Evolutionary conservation across 2,329 filamentous ascomycete species (phyloP).

Genomic region (Tympanopsis confertula): DNA sequence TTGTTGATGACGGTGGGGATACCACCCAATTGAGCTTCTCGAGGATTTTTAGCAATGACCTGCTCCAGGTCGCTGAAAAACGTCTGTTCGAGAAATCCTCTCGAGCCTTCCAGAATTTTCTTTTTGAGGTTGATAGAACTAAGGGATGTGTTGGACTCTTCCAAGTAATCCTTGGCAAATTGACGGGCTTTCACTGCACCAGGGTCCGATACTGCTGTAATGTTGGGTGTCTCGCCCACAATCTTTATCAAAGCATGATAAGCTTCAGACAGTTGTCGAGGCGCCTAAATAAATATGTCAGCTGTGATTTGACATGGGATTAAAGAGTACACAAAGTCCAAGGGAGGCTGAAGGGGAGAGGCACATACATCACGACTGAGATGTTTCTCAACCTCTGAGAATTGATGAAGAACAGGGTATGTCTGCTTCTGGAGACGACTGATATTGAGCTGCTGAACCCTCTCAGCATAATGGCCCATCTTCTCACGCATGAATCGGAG

Average conservation of each 20-base stretch:
- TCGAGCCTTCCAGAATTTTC: slow-evolving; percentile 46
- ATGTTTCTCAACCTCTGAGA: slow-evolving; percentile 41
- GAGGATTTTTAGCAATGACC: slow-evolving; percentile 41
- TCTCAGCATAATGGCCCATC: slow-evolving; percentile 48
- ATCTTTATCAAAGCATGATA: slow-evolving; percentile 48
- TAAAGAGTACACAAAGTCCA: not conserved
- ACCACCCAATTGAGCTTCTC: slow-evolving; percentile 49
- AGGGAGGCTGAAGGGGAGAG: no score
- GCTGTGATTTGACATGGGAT: not conserved
- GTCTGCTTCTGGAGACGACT: slow-evolving; percentile 36
- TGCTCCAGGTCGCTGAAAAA: slow-evolving; percentile 42
- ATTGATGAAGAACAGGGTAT: slow-evolving; percentile 44
- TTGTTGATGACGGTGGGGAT: slow-evolving; percentile 48
- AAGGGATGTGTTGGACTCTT: slow-evolving; percentile 35
- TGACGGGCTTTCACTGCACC: slow-evolving; percentile 38
- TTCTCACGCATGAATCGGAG: slow-evolving; percentile 47
- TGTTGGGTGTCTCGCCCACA: slow-evolving; percentile 32
- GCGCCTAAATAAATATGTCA: slow-evolving; percentile 19
- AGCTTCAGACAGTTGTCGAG: slow-evolving; percentile 42
- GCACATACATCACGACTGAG: slow-evolving; percentile 22
- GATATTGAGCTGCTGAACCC: slow-evolving; percentile 45
- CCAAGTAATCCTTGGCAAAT: slow-evolving; percentile 44
- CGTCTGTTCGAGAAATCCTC: slow-evolving; percentile 42
- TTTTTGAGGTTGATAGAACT: slow-evolving; percentile 38
- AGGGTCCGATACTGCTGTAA: slow-evolving; percentile 25